Evolutionary conservation across 306 rosid genomes (phyloP), one percentile per base, ranked within the genome.

Genomic region (Acacia melanoxylon): DNA sequence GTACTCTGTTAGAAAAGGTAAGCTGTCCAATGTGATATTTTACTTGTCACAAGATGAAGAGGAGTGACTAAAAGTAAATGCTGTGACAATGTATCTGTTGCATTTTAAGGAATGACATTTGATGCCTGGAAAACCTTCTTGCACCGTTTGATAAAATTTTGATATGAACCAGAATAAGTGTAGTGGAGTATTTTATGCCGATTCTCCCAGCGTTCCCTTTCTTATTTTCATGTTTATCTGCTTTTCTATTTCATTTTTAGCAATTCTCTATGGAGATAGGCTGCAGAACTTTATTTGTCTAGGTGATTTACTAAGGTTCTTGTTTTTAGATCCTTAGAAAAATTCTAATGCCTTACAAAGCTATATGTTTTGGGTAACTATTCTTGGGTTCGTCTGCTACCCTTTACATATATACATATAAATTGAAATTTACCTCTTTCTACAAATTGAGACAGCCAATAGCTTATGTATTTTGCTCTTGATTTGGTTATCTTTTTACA

Each of bases 1-100:
- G 83, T 91, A 88, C 80, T 83, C 97, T 6, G 85, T 94, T 41
- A 86, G 94, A 83, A 94, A 94, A 85, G 98, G 98, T 94, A 91
- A 54, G 42, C 58, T 68, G 75, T 83, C 77, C 71, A 24, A 16
- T 81, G 73, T 70, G 84, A 56, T 62, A 14, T 67, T 79, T 15
- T 29, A 35, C 63, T 29, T 59, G 70, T 76, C 49, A 44, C 31
- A 42, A 9, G 17, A 42, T 76, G 80, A 74, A 69, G 45, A 41
- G 44, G 66, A 45, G 62, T 76, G 61, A 81, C 68, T 72, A 5
- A 31, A 81, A 40, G 59, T 24, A 52, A 63, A 33, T 63, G 66
- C 54, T 81, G 56, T 78, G 59, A 70, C 66, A 11, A 27, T 74
- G 45, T 74, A 58, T 72, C 19, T 86, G 48, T 69, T 74, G 59